Evolutionary conservation across 2,329 filamentous ascomycete species (phyloP), one percentile per base, ranked within the genome.

Genomic region (Fusarium penzigii): DNA sequence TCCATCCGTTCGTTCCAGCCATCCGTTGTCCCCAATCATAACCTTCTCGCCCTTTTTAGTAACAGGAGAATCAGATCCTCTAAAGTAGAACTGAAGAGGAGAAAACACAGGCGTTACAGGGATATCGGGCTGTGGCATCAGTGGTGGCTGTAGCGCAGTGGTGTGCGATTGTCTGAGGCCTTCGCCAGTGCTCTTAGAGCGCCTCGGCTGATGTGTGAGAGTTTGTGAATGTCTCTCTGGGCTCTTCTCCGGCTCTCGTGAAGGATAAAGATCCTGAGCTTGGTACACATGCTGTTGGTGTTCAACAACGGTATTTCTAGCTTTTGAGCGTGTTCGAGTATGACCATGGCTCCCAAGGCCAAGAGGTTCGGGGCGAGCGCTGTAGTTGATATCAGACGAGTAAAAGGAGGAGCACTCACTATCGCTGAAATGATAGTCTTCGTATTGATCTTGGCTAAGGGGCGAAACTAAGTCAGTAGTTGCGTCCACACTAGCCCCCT

Each of bases 1-100:
- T 12, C 51, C 52, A 6, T 66, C 67, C 2, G 72, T 77, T 14
- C 73, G 72, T 62, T 83, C 80, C 3, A 84, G 72, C 81, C 81
- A 85, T 17, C 82, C 82, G 44, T 80, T 76, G 3, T 78, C 68
- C 3, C 82, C 81, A 51, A 84, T 77, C 64, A 85, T 65, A 3
- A 70, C 76, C 70, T 84, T 84, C 38, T 71, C 72, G 0, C 74
- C 73, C 44, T 68, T 75, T 55, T 72, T 77, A 39, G 62, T 57
- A 6, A 63, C 61, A 2, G 75, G 72, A 12, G 70, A 70, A 11
- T 67, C 71, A n/a, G 69, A 57, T 3, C 68, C 72, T 29, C 71
- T 68, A 47, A 78, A 75, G 45, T 76, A 75, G 0, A 76, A 65
- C 6, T 71, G 69, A 2, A 79, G 64, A 1, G 76, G 77, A 3